These are phyloP conservation scores for Microthlaspi erraticum DNA, from an alignment of 345 rosid genomes.

Conservation along the genomic window DNA sequence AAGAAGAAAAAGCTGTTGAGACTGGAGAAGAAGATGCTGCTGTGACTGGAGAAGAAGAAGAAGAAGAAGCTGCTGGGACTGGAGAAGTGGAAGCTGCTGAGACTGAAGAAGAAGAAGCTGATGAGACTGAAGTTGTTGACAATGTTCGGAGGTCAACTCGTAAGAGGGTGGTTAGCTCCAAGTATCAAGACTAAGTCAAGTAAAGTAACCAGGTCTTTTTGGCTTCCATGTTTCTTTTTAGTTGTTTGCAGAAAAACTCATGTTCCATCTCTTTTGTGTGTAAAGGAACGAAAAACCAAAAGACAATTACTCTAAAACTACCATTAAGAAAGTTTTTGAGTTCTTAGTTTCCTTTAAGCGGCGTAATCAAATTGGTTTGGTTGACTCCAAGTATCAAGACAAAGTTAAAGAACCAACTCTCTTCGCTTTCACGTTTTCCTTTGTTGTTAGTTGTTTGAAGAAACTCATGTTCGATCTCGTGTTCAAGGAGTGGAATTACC, in stretches of 20 bases:
- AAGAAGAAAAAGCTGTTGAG: not conserved
- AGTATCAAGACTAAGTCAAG: not conserved
- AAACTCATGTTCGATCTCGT: not conserved
- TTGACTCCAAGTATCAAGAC: not conserved
- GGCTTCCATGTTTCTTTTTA: too few relatives aligned
- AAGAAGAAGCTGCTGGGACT: too few relatives aligned
- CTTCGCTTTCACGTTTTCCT: not conserved
- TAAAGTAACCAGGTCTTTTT: too few relatives aligned
- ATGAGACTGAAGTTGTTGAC: conserved; percentile 7
- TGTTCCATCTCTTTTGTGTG: too few relatives aligned
- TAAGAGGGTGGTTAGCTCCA: not conserved
- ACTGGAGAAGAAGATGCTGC: not conserved
- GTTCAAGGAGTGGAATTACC: not conserved
- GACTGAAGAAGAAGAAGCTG: not conserved
- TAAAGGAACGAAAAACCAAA: too few relatives aligned
- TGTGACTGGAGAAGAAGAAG: not conserved
- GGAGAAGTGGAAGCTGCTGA: not conserved
- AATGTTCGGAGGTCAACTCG: not conserved
- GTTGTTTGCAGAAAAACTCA: too few relatives aligned
- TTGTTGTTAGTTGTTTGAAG: not conserved
- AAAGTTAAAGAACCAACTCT: not conserved
- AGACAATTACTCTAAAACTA: too few relatives aligned
- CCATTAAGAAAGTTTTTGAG: too few relatives aligned
- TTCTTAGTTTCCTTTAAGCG: too few relatives aligned
- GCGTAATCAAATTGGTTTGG: too few relatives aligned